A percentile compares a stretch with the other conserved stretches of the same genome.
These are phyloP conservation scores for Santalum album DNA, from an alignment of 164 flowering plant genomes.

Conservation along the genomic window DNA sequence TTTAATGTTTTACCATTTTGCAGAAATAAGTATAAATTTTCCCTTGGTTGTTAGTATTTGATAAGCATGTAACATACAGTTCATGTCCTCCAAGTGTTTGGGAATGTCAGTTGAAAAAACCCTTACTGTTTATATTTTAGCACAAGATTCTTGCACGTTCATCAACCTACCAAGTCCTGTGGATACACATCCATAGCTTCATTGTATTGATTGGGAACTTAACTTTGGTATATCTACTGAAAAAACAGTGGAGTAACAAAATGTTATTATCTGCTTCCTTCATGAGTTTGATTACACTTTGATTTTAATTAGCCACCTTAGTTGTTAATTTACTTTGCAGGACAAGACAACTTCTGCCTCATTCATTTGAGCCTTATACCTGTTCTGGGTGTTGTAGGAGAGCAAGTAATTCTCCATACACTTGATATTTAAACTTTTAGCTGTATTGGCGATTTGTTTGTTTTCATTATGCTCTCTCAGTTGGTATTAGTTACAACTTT, in stretches of 20 bases:
- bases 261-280: not conserved
- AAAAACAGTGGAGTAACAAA: too few species aligned
- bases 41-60: not conserved
- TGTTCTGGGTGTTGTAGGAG: slow-evolving; percentile 93
- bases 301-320: not conserved
- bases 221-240: too few species aligned
- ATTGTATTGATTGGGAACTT: too few species aligned
- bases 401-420: slow-evolving; percentile 54
- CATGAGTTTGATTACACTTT: not conserved
- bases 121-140: too few species aligned
- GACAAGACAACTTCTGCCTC: slow-evolving; percentile 83
- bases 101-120: not conserved
- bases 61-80: too few species aligned
- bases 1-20: not conserved
- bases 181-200: too few species aligned
- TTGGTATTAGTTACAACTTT: not conserved
- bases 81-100: too few species aligned
- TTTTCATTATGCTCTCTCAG: not conserved
- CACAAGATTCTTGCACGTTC: too few species aligned
- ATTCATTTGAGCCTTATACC: slow-evolving; percentile 96
- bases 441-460: not conserved
- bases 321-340: slow-evolving; percentile 24
- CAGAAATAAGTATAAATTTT: not conserved
- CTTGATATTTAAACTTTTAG: not conserved
- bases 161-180: too few species aligned